Conservation (phyloP, 805 yeast genomes). For the Ogataea sp. region DNA sequence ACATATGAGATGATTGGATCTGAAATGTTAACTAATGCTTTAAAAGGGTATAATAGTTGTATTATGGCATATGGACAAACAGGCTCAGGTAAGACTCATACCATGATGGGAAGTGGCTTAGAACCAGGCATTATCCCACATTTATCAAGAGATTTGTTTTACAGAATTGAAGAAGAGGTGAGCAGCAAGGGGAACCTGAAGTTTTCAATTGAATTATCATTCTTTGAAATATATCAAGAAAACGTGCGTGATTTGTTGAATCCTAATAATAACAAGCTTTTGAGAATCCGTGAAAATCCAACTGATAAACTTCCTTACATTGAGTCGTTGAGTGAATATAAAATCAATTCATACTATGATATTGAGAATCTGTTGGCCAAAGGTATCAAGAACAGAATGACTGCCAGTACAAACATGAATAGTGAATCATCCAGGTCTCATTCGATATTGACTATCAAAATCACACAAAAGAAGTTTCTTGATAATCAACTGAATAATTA, state of each 20-base stretch:
- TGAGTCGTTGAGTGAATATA: slow-evolving; percentile 51
- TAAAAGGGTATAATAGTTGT: slow-evolving; percentile 45
- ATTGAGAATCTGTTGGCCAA: slow-evolving; percentile 35
- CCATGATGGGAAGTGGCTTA: slow-evolving; percentile 55
- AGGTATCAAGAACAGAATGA: slow-evolving; percentile 54
- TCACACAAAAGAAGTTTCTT: slow-evolving; percentile 46
- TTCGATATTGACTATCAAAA: slow-evolving; percentile 59
- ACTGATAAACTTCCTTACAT: slow-evolving; percentile 69
- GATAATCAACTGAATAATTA: slow-evolving; percentile 31
- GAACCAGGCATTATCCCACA: slow-evolving; percentile 62
- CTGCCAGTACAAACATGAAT: slow-evolving; percentile 70
- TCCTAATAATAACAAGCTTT: slow-evolving; percentile 14
- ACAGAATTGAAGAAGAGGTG: slow-evolving; percentile 30
- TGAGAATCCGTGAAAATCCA: slow-evolving; percentile 52
- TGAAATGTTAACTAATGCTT: slow-evolving; percentile 51
- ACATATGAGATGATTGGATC: slow-evolving; percentile 51
- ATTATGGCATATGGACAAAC: slow-evolving; percentile 66
- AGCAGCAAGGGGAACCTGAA: slow-evolving; percentile 20
- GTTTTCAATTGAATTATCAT: slow-evolving; percentile 44
- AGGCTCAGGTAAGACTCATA: slow-evolving; percentile 73
- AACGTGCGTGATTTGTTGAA: slow-evolving; percentile 57
- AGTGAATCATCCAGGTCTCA: slow-evolving; percentile 72
- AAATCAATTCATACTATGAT: slow-evolving; percentile 40
- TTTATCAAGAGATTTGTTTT: slow-evolving; percentile 46
- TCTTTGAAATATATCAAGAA: slow-evolving; percentile 73